Conservation (phyloP, 805 yeast genomes). For the Starmerella bombi region DNA sequence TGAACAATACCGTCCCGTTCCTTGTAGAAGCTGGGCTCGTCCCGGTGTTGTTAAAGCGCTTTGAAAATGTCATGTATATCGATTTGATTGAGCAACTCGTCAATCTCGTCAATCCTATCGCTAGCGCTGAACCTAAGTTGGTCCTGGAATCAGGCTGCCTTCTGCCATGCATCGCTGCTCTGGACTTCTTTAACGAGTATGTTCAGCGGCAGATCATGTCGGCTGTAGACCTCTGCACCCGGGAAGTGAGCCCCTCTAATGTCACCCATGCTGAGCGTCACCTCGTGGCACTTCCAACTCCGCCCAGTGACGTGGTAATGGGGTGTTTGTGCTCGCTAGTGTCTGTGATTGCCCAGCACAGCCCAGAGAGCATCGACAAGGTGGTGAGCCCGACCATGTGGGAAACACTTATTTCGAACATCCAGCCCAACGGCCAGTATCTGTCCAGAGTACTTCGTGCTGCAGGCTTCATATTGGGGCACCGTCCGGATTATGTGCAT, state of each 20-base stretch:
- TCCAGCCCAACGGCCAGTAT: slow-evolving; percentile 13
- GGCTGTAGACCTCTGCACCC: slow-evolving; percentile 59
- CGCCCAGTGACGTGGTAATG: slow-evolving; percentile 12
- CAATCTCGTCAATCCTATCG: slow-evolving; percentile 28
- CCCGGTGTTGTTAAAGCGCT: slow-evolving; percentile 48
- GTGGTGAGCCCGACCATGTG: slow-evolving; percentile 7
- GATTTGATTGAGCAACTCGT: slow-evolving; percentile 88
- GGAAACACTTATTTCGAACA: slow-evolving; percentile 7
- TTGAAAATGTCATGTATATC: slow-evolving; percentile 65
- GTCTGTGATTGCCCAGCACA: slow-evolving; percentile 13
- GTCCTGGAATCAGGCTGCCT: slow-evolving; percentile 47
- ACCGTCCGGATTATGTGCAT: slow-evolving; percentile 10
- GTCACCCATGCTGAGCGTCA: slow-evolving; percentile 25
- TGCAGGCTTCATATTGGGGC: slow-evolving; percentile 7
- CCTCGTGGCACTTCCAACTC: slow-evolving; percentile 14
- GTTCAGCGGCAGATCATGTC: slow-evolving; percentile 71
- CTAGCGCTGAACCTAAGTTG: slow-evolving; percentile 24
- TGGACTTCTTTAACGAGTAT: slow-evolving; percentile 81
- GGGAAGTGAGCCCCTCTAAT: slow-evolving; percentile 33
- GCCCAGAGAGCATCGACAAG: slow-evolving; percentile 5
- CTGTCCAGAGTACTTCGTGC: slow-evolving; percentile 15
- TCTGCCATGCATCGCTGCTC: slow-evolving; percentile 49
- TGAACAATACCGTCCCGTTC: slow-evolving; percentile 47
- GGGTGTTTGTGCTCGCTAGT: slow-evolving; percentile 15
- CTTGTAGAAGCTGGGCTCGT: slow-evolving; percentile 56